Percentiles rank a stretch among this genome's conserved stretches.
phyloP scores from a whole-genome alignment of 192 early-diverging fungal genomes.

The Linnemannia hyalina region DNA sequence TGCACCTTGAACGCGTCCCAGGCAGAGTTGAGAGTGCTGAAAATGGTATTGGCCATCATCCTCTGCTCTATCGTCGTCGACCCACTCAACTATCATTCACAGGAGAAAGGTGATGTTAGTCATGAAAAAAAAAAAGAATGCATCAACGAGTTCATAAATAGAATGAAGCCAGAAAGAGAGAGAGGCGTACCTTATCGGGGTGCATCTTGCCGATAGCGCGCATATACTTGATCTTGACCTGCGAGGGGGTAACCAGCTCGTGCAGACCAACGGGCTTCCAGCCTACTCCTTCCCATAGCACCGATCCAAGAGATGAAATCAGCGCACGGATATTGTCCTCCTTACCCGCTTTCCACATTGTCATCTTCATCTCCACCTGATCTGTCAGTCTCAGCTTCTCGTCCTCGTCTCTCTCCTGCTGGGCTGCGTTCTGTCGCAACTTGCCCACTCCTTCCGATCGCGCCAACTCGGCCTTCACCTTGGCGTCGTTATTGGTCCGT shows the following conservation, averaged over 20 bases:
- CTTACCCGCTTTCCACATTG: conserved; percentile 87
- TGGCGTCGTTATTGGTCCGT: conserved; percentile 23
- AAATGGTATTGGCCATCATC: conserved; percentile 91
- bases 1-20: conserved; percentile 95
- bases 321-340: conserved; percentile 92
- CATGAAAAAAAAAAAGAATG: background rate
- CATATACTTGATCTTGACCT: conserved; percentile 95
- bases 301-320: conserved; percentile 80
- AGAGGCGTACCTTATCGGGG: conserved; percentile 86
- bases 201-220: conserved; percentile 92
- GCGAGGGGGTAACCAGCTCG: conserved; percentile 85
- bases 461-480: conserved; percentile 26
- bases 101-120: conserved; percentile 10
- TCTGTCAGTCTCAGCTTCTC: conserved; percentile 82
- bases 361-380: conserved; percentile 80
- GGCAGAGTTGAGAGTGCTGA: conserved; percentile 90
- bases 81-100: conserved; percentile 53
- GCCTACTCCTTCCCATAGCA: conserved; percentile 82
- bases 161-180: background rate
- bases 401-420: conserved; percentile 81
- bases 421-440: conserved; percentile 78
- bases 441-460: conserved; percentile 69
- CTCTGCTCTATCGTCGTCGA: conserved; percentile 82
- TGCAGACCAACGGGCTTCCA: conserved; percentile 85
- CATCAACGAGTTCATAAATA: too few relatives aligned